Evolutionary conservation across 2,329 filamentous ascomycete species (phyloP), one percentile per base, ranked within the genome.

Genomic region (Neopestalotiopsis sp.): DNA sequence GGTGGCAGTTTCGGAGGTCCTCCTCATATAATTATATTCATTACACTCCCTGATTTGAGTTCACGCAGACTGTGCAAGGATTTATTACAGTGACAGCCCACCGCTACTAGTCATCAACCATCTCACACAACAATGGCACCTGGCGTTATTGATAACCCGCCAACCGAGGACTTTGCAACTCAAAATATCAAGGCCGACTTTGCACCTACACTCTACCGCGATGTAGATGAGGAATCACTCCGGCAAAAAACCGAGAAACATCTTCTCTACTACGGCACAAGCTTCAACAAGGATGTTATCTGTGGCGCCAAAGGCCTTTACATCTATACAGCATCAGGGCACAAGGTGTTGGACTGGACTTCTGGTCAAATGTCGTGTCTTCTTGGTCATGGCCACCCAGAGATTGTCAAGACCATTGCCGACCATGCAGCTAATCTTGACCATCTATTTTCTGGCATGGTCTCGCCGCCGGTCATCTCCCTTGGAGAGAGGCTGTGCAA

Each of bases 331-430:
- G 78, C 82, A 1, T 76, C 78, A 9, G 81, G 82, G 6, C 81
- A 82, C 63, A 79, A 80, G 63, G 83, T 90, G 67, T 81, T 90
- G 0, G 87, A 90, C 76, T 89, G 84, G 78, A 90, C 87, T 0
- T 89, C 87, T 0, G 87, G 88, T 14, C 88, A 90, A 70, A 90
- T 90, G 87, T 85, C 83, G 6, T 89, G 84, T 42, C 80, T 90
- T 0, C 78, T 90, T 1, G 88, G 88, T 7, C 88, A 90, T 73
- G 84, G 83, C 0, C 84, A 90, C 72, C 85, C 86, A 0, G 87
- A 91, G 70, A 85, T 90, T 65, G 87, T 89, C 30, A 77, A 86
- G 65, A 84, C 84, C 0, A 84, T 90, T 32, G 72, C 78, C 24
- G 76, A 84, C 1, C 82, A 88, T 72, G 85, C 85, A 13, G 80